These are phyloP conservation scores for Trametes sp. DNA, from an alignment of 1,284 basidiomycete species.

Conservation along the genomic window DNA sequence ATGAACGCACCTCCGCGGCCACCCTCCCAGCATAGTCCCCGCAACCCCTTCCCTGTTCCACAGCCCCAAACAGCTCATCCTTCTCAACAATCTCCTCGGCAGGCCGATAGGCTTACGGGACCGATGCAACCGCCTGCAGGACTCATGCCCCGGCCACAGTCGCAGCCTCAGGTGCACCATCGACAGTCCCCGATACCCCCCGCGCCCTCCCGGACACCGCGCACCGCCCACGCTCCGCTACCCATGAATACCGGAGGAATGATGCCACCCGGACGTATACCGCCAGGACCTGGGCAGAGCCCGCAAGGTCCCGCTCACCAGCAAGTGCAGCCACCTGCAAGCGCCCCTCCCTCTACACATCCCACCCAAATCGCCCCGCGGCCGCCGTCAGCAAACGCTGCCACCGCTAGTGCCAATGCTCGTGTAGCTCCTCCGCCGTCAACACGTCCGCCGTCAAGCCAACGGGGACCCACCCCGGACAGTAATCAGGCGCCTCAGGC, in stretches of 20 bases:
- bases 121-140: slow-evolving; percentile 24
- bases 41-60: slow-evolving; percentile 35
- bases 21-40: slow-evolving; percentile 51
- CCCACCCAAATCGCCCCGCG: slow-evolving; percentile 32
- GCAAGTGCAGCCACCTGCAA: slow-evolving; percentile 33
- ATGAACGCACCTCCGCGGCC: slow-evolving; percentile 51
- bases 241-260: slow-evolving; percentile 32
- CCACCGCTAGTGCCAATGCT: slow-evolving; percentile 26
- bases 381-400: slow-evolving; percentile 39
- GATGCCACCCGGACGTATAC: slow-evolving; percentile 26
- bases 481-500: slow-evolving; percentile 5
- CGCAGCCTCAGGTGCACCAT: slow-evolving; percentile 36
- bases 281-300: slow-evolving; percentile 25
- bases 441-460: slow-evolving; percentile 13
- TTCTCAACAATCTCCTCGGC: slow-evolving; percentile 52
- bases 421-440: slow-evolving; percentile 5
- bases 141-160: slow-evolving; percentile 37
- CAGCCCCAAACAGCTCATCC: slow-evolving; percentile 42
- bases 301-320: slow-evolving; percentile 38
- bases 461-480: slow-evolving; percentile 10
- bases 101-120: slow-evolving; percentile 45
- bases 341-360: slow-evolving; percentile 30
- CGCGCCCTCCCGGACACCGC: slow-evolving; percentile 33
- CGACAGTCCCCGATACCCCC: slow-evolving; percentile 36
- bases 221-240: slow-evolving; percentile 34